A percentile compares a stretch with the other conserved stretches of the same genome.
Conservation (phyloP, 2,329 filamentous ascomycete species). For the Colletotrichum lindemuthianum region DNA sequence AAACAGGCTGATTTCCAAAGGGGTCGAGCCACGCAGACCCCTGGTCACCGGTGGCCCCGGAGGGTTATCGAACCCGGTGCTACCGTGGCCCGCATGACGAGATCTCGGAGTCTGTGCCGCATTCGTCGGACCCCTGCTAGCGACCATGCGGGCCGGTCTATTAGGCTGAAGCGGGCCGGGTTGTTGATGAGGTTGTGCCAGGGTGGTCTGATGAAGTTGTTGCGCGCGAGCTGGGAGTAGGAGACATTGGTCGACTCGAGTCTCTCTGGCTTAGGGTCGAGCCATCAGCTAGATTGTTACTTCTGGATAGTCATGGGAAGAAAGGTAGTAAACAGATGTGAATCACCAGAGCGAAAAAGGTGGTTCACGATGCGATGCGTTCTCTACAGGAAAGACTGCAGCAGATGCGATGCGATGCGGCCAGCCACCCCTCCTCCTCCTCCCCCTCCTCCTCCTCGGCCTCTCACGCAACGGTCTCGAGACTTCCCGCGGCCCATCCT, state of each 20-base stretch:
- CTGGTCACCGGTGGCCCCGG: not conserved
- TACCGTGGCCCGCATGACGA: not conserved
- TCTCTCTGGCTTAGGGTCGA: too few species aligned
- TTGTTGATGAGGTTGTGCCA: not conserved
- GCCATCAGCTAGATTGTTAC: too few species aligned
- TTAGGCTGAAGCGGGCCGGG: slow-evolving; percentile 10
- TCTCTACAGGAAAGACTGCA: too few species aligned
- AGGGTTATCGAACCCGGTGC: not conserved
- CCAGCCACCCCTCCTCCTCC: too few species aligned
- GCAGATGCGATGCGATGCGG: too few species aligned
- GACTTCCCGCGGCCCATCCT: too few species aligned
- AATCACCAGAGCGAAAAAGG: too few species aligned
- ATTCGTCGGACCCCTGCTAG: not conserved
- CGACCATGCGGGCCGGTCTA: not conserved
- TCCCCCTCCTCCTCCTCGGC: too few species aligned
- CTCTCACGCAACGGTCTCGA: too few species aligned
- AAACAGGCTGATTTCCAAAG: not conserved
- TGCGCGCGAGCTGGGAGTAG: not conserved
- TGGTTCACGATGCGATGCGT: too few species aligned
- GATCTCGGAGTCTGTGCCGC: not conserved
- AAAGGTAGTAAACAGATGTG: too few species aligned
- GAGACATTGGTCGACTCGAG: not conserved
- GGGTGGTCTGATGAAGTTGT: not conserved
- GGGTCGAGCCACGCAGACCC: not conserved
- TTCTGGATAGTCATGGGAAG: too few species aligned